These are phyloP conservation scores for Stemphylium beticola DNA, from an alignment of 2,329 filamentous ascomycete species.

Conservation along the genomic window DNA sequence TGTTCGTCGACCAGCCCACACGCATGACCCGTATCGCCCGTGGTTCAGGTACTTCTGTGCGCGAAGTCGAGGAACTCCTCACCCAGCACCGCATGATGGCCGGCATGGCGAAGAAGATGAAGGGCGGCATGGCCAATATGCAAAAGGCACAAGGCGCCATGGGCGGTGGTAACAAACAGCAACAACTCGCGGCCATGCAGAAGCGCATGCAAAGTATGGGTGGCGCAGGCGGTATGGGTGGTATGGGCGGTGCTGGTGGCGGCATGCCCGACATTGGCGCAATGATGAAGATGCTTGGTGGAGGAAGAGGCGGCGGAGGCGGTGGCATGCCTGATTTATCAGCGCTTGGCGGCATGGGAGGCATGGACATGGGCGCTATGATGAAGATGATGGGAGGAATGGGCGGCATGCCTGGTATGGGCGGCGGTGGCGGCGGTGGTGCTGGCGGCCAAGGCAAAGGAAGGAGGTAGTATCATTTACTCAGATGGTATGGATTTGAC, in stretches of 20 bases:
- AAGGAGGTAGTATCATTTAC: constrained; percentile 21
- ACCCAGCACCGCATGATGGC: constrained; percentile 99
- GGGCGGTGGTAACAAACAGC: constrained; percentile 87
- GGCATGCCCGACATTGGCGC: constrained; percentile 81
- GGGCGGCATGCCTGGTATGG: constrained; percentile 45
- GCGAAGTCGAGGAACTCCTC: constrained; percentile 94
- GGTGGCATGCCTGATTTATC: constrained; percentile 70
- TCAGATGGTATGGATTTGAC: constrained; percentile 6
- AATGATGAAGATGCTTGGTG: constrained; percentile 91
- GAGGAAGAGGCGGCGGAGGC: constrained; percentile 67
- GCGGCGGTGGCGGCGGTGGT: constrained; percentile 14
- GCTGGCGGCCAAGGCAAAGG: constrained; percentile 28
- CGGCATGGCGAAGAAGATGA: constrained; percentile 99
- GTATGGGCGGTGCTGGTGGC: constrained; percentile 60
- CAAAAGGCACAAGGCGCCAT: constrained; percentile 89
- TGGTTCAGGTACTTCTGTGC: constrained; percentile 87
- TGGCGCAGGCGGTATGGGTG: constrained; percentile 67
- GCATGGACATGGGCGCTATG: constrained; percentile 47
- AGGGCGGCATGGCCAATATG: constrained; percentile 97
- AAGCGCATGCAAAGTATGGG: constrained; percentile 94
- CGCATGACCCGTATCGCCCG: constrained; percentile 91
- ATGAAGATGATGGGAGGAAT: constrained; percentile 47
- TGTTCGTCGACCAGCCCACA: constrained; percentile 89
- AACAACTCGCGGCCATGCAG: constrained; percentile 97
- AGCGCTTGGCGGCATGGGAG: constrained; percentile 62